Base-by-base conservation (phyloP, 106 monocot species). In the Narthecium ossifragum region DNA sequence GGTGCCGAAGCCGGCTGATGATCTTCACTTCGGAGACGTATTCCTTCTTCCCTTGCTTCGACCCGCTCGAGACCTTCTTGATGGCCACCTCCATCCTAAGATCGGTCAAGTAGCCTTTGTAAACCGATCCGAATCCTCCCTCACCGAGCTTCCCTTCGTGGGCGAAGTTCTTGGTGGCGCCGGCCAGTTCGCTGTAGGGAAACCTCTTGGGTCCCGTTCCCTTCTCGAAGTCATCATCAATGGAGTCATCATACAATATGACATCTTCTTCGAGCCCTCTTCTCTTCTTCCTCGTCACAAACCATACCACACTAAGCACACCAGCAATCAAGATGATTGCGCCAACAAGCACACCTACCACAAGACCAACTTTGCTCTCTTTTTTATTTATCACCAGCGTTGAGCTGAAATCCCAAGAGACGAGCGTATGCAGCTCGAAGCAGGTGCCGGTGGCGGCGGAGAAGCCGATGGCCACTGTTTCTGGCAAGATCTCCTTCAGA, bases 321-420 rank as follows among this genome's bases (percentile, higher is more conserved):
- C 54, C 14, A n/a, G 18, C 21, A 45, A 37, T 46, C 28, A 71
- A 11, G 17, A 66, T 23, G 0, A 20, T 45, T 14, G 48, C 25
- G 8, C 26, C 59, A 2, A 29, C 15, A 14, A n/a, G 53, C 9
- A 65, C 17, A 8, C 57, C 57, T 1, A 34, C 34, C 0, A 57
- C 9, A 18, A 33, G 21, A 8, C 33, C n/a, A 10, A 63, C 15
- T 11, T 51, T 64, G 27, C 29, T 55, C 5, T 49, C 63, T 8
- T 57, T 52, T 46, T 38, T 49, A 11, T n/a, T 49, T 12, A 52
- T 40, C 17, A 60, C 65, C 46, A 73, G 26, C 34, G 24, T 74
- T 10, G 88, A 81, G 61, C 6, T 51, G 71, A 88, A 88, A 25
- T 65, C 54, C 88, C 88, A 88, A 20, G 77, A 80, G 3, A 78